Percentiles rank a stretch among this genome's conserved stretches.
Evolutionary conservation across 2,329 filamentous ascomycete species (phyloP).

Genomic region (Ophiostoma himal-ulmi): DNA sequence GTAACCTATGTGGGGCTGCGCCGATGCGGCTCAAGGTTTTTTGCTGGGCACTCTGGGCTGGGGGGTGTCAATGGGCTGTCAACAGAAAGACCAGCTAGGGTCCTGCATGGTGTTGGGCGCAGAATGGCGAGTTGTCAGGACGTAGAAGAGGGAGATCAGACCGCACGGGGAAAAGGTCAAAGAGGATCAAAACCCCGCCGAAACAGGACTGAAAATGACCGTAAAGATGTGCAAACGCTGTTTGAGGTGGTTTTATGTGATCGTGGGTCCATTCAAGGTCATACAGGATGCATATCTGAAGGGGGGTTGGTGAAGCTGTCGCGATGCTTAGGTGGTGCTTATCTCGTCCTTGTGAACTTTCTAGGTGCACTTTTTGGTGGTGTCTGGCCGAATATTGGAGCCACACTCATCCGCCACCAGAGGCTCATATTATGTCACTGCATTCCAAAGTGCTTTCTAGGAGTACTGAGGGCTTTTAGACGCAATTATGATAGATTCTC

Average conservation of each 20-base stretch:
- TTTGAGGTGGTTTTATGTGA: background rate
- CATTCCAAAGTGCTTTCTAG: background rate
- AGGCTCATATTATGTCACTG: background rate
- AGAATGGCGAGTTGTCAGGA: constrained; percentile 2
- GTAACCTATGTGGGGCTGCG: constrained; percentile 26
- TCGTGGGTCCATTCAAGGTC: too few relatives aligned
- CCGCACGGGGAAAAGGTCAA: background rate
- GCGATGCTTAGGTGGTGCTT: background rate
- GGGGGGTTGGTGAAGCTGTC: background rate
- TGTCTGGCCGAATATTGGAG: background rate
- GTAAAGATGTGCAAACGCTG: background rate
- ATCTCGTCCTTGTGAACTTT: background rate
- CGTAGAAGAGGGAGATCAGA: background rate
- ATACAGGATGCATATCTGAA: background rate
- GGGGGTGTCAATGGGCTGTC: constrained; percentile 10
- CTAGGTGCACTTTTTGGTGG: background rate
- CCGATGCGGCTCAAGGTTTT: constrained; percentile 25
- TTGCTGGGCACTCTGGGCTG: constrained; percentile 6
- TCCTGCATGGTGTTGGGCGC: constrained; percentile 5
- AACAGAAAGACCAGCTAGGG: constrained; percentile 12
- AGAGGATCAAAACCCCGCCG: background rate
- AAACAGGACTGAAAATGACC: background rate
- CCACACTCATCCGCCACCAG: background rate
- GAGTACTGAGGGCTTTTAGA: too few relatives aligned
- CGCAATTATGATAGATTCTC: background rate